Conservation (phyloP, 2,329 filamentous ascomycete species). For the Calonectria hongkongensis region DNA sequence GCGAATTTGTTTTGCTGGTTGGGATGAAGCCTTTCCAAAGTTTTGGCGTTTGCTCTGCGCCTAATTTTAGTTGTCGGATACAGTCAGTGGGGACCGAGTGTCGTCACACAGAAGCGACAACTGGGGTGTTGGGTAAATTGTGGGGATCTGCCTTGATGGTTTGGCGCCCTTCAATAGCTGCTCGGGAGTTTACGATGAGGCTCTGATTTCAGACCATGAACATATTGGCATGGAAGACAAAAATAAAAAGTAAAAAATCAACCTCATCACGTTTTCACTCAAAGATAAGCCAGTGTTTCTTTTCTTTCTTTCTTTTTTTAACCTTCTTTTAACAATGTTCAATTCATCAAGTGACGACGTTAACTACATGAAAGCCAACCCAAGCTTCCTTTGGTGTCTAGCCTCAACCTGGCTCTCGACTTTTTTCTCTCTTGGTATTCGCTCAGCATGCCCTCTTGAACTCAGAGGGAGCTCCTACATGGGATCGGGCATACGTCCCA, state of each 20-base stretch:
- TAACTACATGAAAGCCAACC: conserved; percentile 65
- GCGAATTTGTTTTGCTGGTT: neutral
- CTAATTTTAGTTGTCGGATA: conserved; percentile 45
- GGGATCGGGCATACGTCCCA: conserved; percentile 54
- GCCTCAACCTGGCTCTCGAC: conserved; percentile 61
- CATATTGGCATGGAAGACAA: too few relatives aligned
- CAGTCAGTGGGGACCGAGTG: conserved; percentile 39
- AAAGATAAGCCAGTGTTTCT: neutral
- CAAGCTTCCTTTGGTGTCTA: conserved; percentile 62
- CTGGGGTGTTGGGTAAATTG: conserved; percentile 5
- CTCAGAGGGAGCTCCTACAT: conserved; percentile 53
- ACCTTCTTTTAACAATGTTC: conserved; percentile 60
- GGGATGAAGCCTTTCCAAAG: conserved; percentile 32
- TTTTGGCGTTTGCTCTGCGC: conserved; percentile 27
- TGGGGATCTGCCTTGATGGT: neutral
- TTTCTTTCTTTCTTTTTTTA: conserved; percentile 30
- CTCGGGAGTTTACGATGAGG: too few relatives aligned
- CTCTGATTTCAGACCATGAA: too few relatives aligned
- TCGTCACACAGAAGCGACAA: conserved; percentile 44
- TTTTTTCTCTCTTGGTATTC: conserved; percentile 58
- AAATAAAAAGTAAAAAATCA: too few relatives aligned
- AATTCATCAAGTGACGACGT: conserved; percentile 65
- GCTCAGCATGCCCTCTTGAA: conserved; percentile 56
- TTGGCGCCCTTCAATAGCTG: neutral
- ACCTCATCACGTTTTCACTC: neutral